Base-by-base conservation (phyloP, 2,329 filamentous ascomycete species). In the Diaporthe nobilis region DNA sequence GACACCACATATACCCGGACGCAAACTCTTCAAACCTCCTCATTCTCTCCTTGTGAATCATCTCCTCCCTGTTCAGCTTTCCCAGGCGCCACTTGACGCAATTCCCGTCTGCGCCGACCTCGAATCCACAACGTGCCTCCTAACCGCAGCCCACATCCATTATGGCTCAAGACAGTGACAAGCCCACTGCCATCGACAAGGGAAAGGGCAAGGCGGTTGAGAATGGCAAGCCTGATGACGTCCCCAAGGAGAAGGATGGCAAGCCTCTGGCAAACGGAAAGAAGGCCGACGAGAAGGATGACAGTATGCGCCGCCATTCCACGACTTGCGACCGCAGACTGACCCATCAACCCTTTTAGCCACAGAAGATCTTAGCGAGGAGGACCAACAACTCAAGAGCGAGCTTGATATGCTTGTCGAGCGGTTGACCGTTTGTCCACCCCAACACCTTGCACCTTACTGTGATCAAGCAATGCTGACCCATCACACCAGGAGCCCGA, bases 381-480 rank as follows among this genome's bases (percentile, higher is more conserved):
- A 99, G 85, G 97, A 99, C 80, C 96, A 98, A 87, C 96, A 98
- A 88, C 92, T 99, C 82, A 99, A 99, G 89, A 96, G 91, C 82
- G 97, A 99, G 87, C 92, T 99, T 77, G 97, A 99, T 80, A 97
- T 98, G 96, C 91, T 99, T 71, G 96, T 98, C 12, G 97, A 99
- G 87, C 92, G 97, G 82, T 89, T 99, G 90, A 94, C 94, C 85
- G 95, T 97, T 87, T 39, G 65, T 70, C 70, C 79, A 60, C 31
- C 65, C 37, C 51, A 70, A 12, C 25, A 55, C 49, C 20, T 13
- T 13, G 44, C 55, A 17, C 28, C 47, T 17, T 51, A 28, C 5
- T 17, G n/a, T 9, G 28, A 58, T 44, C 39, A 31, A 73, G 68
- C 77, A 61, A 70, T 63, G 80, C 78, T 79, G 68, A 80, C 81